Evolutionary conservation across 2,329 filamentous ascomycete genomes (phyloP).

Genomic region (Aaosphaeria pasadenensis): DNA sequence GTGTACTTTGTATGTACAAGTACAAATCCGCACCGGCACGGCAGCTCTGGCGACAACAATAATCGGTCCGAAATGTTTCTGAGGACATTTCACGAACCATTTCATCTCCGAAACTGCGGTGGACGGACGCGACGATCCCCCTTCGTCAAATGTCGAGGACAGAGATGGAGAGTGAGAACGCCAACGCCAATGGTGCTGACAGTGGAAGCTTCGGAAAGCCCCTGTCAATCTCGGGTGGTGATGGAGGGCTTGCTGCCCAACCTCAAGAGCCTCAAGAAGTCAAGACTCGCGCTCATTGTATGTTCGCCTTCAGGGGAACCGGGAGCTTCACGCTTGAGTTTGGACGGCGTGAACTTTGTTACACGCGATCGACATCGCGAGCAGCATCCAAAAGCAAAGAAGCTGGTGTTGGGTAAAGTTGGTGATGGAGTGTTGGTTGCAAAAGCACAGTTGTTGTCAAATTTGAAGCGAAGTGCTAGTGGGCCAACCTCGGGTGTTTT

Average conservation of each 20-base stretch:
- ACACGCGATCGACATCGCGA: neutral
- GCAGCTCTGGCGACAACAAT: too few species aligned
- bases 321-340: neutral
- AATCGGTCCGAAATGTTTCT: too few species aligned
- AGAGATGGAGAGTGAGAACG: too few species aligned
- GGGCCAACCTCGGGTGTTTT: constrained; percentile 4
- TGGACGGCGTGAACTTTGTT: neutral
- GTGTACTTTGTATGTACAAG: too few species aligned
- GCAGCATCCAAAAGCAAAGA: neutral
- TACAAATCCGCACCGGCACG: too few species aligned
- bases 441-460: neutral
- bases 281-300: neutral
- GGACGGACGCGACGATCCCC: too few species aligned
- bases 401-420: neutral
- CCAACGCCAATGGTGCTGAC: too few species aligned
- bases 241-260: constrained; percentile 24
- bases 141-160: too few species aligned
- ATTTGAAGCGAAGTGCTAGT: constrained; percentile 5
- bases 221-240: constrained; percentile 13
- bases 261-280: constrained; percentile 10
- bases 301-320: neutral
- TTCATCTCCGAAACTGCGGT: too few species aligned
- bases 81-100: too few species aligned
- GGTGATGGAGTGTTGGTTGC: neutral
- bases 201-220: constrained; percentile 1